These are phyloP conservation scores for Paramyrothecium sp. DNA, from an alignment of 2,329 filamentous ascomycete genomes.

Conservation along the genomic window DNA sequence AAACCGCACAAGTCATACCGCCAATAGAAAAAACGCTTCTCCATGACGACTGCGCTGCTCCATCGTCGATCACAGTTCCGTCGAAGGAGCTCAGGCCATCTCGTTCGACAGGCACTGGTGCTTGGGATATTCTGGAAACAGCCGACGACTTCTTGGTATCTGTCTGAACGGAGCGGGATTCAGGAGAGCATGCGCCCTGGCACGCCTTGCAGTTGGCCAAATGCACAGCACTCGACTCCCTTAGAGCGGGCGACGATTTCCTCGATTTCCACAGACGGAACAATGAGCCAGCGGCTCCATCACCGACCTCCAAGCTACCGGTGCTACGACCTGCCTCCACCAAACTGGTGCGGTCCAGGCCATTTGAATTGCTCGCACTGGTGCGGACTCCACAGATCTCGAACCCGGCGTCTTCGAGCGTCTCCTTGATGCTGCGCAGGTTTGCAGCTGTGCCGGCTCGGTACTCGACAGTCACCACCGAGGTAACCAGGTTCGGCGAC, in stretches of 20 bases:
- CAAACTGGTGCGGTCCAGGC: slow-evolving; percentile 19
- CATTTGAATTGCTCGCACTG: slow-evolving; percentile 27
- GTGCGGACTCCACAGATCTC: slow-evolving; percentile 52
- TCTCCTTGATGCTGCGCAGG: slow-evolving; percentile 40
- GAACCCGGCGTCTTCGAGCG: slow-evolving; percentile 58
- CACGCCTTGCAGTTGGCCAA: slow-evolving; percentile 37
- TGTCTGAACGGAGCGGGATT: not conserved
- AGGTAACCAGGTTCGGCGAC: slow-evolving; percentile 69
- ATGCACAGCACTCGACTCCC: slow-evolving; percentile 27
- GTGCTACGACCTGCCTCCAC: slow-evolving; percentile 19
- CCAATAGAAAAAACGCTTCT: slow-evolving; percentile 58
- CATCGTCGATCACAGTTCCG: slow-evolving; percentile 10
- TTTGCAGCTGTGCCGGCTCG: slow-evolving; percentile 34
- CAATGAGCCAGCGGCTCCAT: slow-evolving; percentile 24
- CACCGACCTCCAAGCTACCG: slow-evolving; percentile 13
- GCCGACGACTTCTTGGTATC: slow-evolving; percentile 10
- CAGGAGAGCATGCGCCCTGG: slow-evolving; percentile 11
- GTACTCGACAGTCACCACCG: slow-evolving; percentile 64
- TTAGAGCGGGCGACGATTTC: slow-evolving; percentile 17
- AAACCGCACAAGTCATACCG: slow-evolving; percentile 74
- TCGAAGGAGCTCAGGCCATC: not conserved
- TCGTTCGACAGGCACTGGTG: not conserved
- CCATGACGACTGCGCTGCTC: slow-evolving; percentile 30
- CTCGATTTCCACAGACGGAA: slow-evolving; percentile 27
- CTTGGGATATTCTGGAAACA: not conserved